A percentile compares a stretch with the other conserved stretches of the same genome.
Conservation (phyloP, 176 grass and related monocot species). For the Aegilops tauschii region DNA sequence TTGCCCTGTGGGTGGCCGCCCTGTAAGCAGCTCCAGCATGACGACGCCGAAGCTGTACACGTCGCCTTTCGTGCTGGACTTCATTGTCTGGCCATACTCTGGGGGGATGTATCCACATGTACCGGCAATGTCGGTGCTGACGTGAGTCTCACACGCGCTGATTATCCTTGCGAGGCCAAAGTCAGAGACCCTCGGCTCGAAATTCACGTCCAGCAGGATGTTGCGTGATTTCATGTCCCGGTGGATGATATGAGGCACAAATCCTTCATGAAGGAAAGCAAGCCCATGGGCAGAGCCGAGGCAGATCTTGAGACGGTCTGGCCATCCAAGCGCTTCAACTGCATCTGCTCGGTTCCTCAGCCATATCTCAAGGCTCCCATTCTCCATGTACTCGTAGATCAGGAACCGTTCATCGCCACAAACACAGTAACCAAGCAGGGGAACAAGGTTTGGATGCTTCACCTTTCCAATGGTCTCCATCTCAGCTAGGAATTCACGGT, state of each 20-base stretch:
- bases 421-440: constrained; percentile 94
- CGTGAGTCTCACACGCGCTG: constrained; percentile 95
- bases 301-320: constrained; percentile 80
- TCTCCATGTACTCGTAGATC: constrained; percentile 97
- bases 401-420: constrained; percentile 86
- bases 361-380: constrained; percentile 94
- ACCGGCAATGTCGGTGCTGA: constrained; percentile 89
- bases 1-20: constrained; percentile 79
- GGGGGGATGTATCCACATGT: constrained; percentile 93
- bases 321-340: constrained; percentile 82
- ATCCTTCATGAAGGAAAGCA: constrained; percentile 90
- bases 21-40: constrained; percentile 89
- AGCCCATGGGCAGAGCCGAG: constrained; percentile 81
- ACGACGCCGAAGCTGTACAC: constrained; percentile 95
- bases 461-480: constrained; percentile 99
- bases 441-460: constrained; percentile 87
- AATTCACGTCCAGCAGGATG: constrained; percentile 76
- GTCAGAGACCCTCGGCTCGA: constrained; percentile 91
- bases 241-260: constrained; percentile 97
- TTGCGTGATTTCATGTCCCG: constrained; percentile 98
- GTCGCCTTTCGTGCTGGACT: constrained; percentile 77
- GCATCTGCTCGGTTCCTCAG: constrained; percentile 76
- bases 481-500: constrained; percentile 87
- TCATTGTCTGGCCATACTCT: constrained; percentile 89
- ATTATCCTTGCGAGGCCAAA: constrained; percentile 97